Evolutionary conservation across 2,329 filamentous ascomycete genomes (phyloP).

Genomic region (Penicillium sclerotiorum): DNA sequence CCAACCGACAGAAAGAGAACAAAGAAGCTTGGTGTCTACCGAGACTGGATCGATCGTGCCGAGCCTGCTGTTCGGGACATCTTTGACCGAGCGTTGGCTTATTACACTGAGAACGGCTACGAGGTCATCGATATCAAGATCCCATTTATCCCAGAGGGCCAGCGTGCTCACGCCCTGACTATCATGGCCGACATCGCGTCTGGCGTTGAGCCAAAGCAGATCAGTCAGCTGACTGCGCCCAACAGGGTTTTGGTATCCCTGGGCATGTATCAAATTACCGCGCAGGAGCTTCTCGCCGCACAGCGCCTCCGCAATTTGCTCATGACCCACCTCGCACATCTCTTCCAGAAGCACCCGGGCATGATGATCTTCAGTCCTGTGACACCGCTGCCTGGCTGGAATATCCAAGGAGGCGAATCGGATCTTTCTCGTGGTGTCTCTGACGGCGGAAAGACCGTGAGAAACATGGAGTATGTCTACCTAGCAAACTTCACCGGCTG

Average conservation of each 20-base stretch:
- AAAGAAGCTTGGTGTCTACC: slow-evolving; percentile 71
- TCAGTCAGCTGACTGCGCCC: slow-evolving; percentile 62
- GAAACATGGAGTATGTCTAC: slow-evolving; percentile 84
- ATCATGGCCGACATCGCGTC: slow-evolving; percentile 73
- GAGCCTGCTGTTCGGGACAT: slow-evolving; percentile 63
- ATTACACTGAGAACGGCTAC: slow-evolving; percentile 49
- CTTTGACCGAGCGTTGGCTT: slow-evolving; percentile 64
- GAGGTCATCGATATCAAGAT: slow-evolving; percentile 54
- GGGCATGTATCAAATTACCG: slow-evolving; percentile 62
- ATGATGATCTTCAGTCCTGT: slow-evolving; percentile 80
- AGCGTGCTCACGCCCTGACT: slow-evolving; percentile 74
- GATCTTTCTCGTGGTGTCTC: slow-evolving; percentile 67
- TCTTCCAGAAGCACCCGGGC: slow-evolving; percentile 72
- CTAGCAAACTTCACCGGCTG: slow-evolving; percentile 80
- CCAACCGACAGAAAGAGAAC: slow-evolving; percentile 36
- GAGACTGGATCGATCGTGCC: slow-evolving; percentile 69
- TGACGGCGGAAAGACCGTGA: slow-evolving; percentile 72
- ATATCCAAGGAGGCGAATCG: slow-evolving; percentile 61
- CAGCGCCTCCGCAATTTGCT: slow-evolving; percentile 73
- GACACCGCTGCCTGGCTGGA: slow-evolving; percentile 74
- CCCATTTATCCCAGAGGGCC: slow-evolving; percentile 66
- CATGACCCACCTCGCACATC: slow-evolving; percentile 74
- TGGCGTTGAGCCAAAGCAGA: slow-evolving; percentile 52
- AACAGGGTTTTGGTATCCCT: slow-evolving; percentile 72
- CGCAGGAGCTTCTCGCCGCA: slow-evolving; percentile 70